Evolutionary conservation across 2,329 filamentous ascomycete species (phyloP).

Genomic region (Trichoderma hamatum): DNA sequence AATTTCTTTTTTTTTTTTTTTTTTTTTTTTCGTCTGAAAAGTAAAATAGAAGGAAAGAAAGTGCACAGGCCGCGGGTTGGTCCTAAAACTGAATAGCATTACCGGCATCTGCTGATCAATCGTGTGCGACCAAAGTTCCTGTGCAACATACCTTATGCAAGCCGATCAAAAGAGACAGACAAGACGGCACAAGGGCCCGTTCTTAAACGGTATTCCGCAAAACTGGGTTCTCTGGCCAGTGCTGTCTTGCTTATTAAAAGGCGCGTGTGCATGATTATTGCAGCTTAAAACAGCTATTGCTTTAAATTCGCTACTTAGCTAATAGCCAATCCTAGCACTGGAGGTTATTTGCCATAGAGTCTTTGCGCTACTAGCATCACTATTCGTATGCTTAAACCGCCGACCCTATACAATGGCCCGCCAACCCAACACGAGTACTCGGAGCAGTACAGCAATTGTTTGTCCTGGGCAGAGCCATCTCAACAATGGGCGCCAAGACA

Average conservation of each 20-base stretch:
- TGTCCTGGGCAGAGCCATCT: background rate
- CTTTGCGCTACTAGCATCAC: background rate
- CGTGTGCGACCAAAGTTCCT: background rate
- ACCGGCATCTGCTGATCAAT: background rate
- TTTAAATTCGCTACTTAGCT: background rate
- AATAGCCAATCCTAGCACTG: background rate
- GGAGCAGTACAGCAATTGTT: too few species aligned
- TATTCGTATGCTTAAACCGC: constrained; percentile 1
- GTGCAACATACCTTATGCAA: background rate
- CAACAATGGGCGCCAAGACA: background rate
- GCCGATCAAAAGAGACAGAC: background rate
- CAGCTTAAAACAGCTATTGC: background rate
- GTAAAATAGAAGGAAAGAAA: background rate
- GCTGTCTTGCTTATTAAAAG: background rate
- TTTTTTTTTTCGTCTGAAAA: background rate
- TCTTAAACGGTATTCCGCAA: background rate
- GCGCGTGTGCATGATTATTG: background rate
- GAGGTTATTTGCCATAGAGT: background rate
- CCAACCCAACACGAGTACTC: background rate
- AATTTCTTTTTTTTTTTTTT: background rate
- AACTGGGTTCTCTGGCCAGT: too few species aligned
- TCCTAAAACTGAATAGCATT: background rate
- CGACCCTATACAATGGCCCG: background rate
- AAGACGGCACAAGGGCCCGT: background rate
- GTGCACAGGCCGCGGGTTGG: background rate